Conservation (phyloP, 208 protist genomes). For the Trichomonas vaginalis region DNA sequence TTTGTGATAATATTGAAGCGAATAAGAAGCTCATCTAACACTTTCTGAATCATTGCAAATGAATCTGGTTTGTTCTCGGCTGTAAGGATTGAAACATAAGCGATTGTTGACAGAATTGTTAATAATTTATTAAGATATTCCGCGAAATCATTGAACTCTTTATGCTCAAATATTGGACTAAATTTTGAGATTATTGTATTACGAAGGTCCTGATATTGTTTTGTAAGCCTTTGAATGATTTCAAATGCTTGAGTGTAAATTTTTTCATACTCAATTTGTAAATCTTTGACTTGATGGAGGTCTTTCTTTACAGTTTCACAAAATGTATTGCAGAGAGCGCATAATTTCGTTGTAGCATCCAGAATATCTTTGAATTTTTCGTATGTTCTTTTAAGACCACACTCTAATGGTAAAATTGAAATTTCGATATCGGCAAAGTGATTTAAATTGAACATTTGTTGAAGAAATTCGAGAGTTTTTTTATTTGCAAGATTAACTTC, state of each 20-base stretch:
- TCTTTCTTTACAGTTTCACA: background rate
- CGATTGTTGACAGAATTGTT: background rate
- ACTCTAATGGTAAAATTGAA: background rate
- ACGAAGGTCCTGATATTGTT: background rate
- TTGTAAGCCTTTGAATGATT: background rate
- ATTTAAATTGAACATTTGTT: background rate
- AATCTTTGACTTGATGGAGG: background rate
- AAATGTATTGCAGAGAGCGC: background rate
- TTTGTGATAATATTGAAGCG: background rate
- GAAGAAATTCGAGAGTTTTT: background rate
- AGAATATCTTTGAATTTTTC: background rate
- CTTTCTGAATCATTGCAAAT: background rate
- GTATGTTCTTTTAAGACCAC: background rate
- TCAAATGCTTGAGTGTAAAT: background rate
- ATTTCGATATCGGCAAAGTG: background rate
- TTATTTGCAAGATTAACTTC: background rate
- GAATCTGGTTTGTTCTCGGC: background rate
- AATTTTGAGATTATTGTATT: background rate
- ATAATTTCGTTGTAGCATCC: background rate
- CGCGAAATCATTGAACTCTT: background rate
- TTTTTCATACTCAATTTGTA: background rate
- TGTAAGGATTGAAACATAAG: background rate
- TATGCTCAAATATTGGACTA: background rate
- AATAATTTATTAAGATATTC: background rate
- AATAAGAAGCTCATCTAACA: background rate